A percentile compares a stretch with the other conserved stretches of the same genome.
These are phyloP conservation scores for Immersiporthe knoxdaviesiana DNA, from an alignment of 2,329 filamentous ascomycete genomes.

Conservation along the genomic window DNA sequence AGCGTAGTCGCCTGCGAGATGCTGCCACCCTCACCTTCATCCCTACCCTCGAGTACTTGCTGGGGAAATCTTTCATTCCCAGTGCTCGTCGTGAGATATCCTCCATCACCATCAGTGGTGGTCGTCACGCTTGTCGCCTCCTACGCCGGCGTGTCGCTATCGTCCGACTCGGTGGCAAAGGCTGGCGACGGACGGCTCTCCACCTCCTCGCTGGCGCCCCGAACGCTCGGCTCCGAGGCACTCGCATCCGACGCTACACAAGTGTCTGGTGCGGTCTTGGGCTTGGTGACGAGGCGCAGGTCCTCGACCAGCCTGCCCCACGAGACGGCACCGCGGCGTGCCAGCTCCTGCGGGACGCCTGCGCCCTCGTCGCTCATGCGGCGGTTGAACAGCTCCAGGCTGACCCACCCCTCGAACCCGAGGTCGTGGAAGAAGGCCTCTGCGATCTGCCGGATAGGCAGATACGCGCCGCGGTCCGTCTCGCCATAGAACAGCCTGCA, in stretches of 20 bases:
- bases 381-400: slow-evolving; percentile 70
- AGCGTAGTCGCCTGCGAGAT: neutral
- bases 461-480: slow-evolving; percentile 63
- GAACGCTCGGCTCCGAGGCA: slow-evolving; percentile 7
- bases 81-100: too few species aligned
- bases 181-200: neutral
- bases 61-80: too few species aligned
- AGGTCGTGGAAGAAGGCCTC: slow-evolving; percentile 64
- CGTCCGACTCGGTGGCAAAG: neutral
- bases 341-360: slow-evolving; percentile 54
- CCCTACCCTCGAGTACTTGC: too few species aligned
- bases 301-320: slow-evolving; percentile 50
- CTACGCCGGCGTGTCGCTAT: neutral
- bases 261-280: neutral
- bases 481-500: slow-evolving; percentile 71
- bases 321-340: slow-evolving; percentile 54
- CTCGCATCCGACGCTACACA: slow-evolving; percentile 3
- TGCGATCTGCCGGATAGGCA: slow-evolving; percentile 66
- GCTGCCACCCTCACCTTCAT: too few species aligned
- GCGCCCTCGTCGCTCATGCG: slow-evolving; percentile 56
- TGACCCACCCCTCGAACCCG: slow-evolving; percentile 71
- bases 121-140: neutral
- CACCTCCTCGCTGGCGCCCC: slow-evolving; percentile 1
- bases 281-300: slow-evolving; percentile 35
- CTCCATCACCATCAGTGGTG: neutral